Conservation (phyloP, 2,329 filamentous ascomycete species). For the Fusarium siculi region DNA sequence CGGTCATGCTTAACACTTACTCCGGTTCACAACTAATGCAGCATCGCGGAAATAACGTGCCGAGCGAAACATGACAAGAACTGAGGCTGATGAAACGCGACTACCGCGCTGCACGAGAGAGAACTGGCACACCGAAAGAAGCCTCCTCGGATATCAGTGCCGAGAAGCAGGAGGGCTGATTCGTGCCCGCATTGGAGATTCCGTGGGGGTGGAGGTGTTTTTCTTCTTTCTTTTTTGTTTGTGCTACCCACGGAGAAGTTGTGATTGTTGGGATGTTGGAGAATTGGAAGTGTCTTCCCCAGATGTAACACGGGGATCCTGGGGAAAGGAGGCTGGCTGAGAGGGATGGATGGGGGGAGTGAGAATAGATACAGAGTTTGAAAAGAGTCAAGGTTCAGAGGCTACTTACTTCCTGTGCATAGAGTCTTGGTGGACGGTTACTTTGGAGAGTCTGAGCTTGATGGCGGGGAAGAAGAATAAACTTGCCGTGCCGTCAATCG, state of each 20-base stretch:
- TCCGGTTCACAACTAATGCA: constrained; percentile 12
- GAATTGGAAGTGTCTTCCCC: neutral
- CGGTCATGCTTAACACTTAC: neutral
- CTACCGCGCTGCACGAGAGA: neutral
- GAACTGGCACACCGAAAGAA: constrained; percentile 17
- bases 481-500: constrained; percentile 1
- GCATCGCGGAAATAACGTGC: constrained; percentile 31
- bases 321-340: neutral
- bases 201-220: constrained; percentile 14
- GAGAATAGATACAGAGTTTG: constrained; percentile 1
- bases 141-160: constrained; percentile 30
- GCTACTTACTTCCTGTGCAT: neutral
- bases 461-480: neutral
- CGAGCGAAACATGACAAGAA: constrained; percentile 16
- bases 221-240: neutral
- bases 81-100: constrained; percentile 23
- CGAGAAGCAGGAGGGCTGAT: constrained; percentile 24
- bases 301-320: neutral
- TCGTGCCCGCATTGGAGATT: constrained; percentile 33
- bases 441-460: neutral
- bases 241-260: neutral
- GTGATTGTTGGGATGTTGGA: neutral
- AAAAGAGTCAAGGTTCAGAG: neutral
- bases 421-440: neutral
- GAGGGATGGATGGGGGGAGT: constrained; percentile 4